Percentiles rank a stretch among this genome's conserved stretches.
Conservation (phyloP, 495 filamentous ascomycete species). For the Talaromyces borbonicus region DNA sequence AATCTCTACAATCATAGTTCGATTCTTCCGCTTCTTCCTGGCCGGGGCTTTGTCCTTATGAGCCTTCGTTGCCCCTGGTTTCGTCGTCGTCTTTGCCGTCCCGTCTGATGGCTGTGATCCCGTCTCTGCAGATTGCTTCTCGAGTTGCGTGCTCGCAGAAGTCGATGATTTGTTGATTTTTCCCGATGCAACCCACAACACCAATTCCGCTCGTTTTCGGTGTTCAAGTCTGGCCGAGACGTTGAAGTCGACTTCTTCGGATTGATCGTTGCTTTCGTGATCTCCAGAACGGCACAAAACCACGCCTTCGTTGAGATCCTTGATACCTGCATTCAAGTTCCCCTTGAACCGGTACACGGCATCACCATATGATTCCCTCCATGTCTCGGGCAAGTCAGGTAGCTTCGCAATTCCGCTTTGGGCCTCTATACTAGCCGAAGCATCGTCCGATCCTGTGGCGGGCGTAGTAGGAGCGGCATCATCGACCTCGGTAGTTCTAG, state of each 20-base stretch:
- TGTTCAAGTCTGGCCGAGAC: slow-evolving; percentile 28
- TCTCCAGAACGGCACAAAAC: slow-evolving; percentile 5
- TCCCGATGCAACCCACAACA: slow-evolving; percentile 32
- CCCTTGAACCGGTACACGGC: slow-evolving; percentile 38
- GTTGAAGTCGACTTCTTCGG: slow-evolving; percentile 31
- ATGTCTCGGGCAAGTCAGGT: slow-evolving; percentile 1
- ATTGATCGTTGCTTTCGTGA: slow-evolving; percentile 23
- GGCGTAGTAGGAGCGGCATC: slow-evolving; percentile 20
- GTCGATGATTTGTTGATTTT: slow-evolving; percentile 12
- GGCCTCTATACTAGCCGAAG: slow-evolving; percentile 21
- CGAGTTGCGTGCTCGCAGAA: not conserved
- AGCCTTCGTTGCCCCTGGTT: not conserved
- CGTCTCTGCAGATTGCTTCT: not conserved
- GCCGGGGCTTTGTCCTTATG: slow-evolving; percentile 18
- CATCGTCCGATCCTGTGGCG: not conserved
- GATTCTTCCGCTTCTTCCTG: slow-evolving; percentile 50
- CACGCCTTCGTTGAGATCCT: slow-evolving; percentile 12
- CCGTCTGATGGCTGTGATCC: not conserved
- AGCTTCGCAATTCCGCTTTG: slow-evolving; percentile 10
- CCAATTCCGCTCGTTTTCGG: slow-evolving; percentile 36
- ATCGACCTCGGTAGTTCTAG: slow-evolving; percentile 22
- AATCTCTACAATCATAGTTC: slow-evolving; percentile 35
- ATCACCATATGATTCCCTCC: slow-evolving; percentile 40
- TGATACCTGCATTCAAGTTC: slow-evolving; percentile 16
- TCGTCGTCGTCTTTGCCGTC: slow-evolving; percentile 1